phyloP scores from a whole-genome alignment of 1,284 basidiomycete genomes.

The Papiliotrema laurentii region DNA sequence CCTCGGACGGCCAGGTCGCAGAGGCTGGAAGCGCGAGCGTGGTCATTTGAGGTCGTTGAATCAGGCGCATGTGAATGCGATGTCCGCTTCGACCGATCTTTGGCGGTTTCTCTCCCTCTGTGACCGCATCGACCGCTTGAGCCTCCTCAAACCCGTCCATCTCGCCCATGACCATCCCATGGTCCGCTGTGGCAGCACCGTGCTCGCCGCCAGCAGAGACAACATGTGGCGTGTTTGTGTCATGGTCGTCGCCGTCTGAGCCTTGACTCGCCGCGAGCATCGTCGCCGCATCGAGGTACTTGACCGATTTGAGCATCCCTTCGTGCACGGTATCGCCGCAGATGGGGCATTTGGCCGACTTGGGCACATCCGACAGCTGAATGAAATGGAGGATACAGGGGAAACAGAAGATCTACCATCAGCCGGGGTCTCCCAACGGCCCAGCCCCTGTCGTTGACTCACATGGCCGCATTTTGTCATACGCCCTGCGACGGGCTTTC shows the following conservation, averaged over 20 bases:
- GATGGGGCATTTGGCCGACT: conserved; percentile 89
- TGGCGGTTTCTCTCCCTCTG: background rate
- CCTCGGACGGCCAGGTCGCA: conserved; percentile 84
- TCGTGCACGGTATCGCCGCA: conserved; percentile 92
- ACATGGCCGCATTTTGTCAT: conserved; percentile 99
- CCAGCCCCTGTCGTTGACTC: conserved; percentile 45
- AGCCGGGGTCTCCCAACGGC: conserved; percentile 11
- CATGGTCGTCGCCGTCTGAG: conserved; percentile 15
- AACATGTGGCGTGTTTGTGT: background rate
- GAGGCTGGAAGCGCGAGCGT: conserved; percentile 93
- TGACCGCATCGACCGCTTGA: conserved; percentile 9
- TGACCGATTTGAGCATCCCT: conserved; percentile 87
- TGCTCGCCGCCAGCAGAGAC: background rate
- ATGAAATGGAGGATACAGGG: conserved; percentile 91
- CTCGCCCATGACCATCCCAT: conserved; percentile 37
- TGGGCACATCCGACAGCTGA: conserved; percentile 68
- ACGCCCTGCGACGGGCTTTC: conserved; percentile 76
- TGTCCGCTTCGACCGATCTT: conserved; percentile 16
- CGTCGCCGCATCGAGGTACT: conserved; percentile 46
- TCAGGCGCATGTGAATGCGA: conserved; percentile 73
- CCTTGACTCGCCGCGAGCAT: conserved; percentile 32
- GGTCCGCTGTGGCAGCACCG: conserved; percentile 16
- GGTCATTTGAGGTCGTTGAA: conserved; percentile 89
- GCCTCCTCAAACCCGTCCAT: conserved; percentile 36
- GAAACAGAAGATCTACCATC: conserved; percentile 73